Conservation (phyloP, 2,329 filamentous ascomycete species). For the Aureobasidium namibiae region DNA sequence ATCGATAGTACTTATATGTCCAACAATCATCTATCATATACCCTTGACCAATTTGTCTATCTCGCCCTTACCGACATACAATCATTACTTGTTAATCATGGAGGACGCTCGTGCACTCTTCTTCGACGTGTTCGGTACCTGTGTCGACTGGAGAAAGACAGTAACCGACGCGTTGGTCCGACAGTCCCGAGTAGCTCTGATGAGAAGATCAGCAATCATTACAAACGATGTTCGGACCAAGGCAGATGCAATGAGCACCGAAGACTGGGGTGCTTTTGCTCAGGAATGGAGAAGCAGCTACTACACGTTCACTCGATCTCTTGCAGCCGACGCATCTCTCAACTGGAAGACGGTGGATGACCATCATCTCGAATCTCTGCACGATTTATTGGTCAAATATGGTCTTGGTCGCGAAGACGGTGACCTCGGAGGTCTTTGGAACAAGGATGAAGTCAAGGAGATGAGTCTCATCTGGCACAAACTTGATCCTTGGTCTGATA, state of each 20-base stretch:
- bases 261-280: constrained; percentile 58
- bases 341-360: constrained; percentile 64
- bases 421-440: constrained; percentile 44
- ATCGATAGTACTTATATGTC: neutral
- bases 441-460: constrained; percentile 28
- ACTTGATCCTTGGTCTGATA: constrained; percentile 62
- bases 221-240: constrained; percentile 40
- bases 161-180: constrained; percentile 52
- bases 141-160: constrained; percentile 67
- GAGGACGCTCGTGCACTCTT: constrained; percentile 50
- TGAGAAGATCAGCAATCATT: constrained; percentile 37
- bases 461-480: constrained; percentile 62
- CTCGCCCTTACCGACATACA: no score
- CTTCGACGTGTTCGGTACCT: constrained; percentile 74
- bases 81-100: neutral
- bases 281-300: constrained; percentile 60
- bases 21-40: neutral
- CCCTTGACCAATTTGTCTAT: neutral
- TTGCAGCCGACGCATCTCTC: constrained; percentile 37
- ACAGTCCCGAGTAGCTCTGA: constrained; percentile 41
- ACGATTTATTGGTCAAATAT: constrained; percentile 48
- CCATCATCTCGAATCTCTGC: constrained; percentile 58
- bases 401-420: constrained; percentile 15
- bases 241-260: constrained; percentile 42
- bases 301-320: constrained; percentile 41